phyloP scores from a whole-genome alignment of 2,329 filamentous ascomycete genomes.

The Arthrobotrys sphaeroides region DNA sequence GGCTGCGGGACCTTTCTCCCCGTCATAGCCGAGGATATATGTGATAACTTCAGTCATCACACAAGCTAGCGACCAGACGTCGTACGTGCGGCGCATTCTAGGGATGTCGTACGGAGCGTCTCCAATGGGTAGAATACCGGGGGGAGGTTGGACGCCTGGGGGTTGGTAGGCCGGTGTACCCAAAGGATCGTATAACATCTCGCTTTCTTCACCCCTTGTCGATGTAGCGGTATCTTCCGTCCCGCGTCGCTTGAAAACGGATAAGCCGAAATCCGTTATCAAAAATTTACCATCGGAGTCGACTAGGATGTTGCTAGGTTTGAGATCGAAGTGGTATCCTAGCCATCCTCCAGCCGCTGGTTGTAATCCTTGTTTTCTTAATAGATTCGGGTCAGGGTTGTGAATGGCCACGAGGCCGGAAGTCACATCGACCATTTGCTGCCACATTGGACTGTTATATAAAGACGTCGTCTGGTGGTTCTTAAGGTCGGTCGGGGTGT shows the following conservation, averaged over 20 bases:
- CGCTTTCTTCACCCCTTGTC: conserved; percentile 28
- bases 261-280: conserved; percentile 98
- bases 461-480: conserved; percentile 23
- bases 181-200: conserved; percentile 33
- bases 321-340: conserved; percentile 89
- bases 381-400: conserved; percentile 26
- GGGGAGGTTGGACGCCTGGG: conserved; percentile 20
- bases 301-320: conserved; percentile 95
- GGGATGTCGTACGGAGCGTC: conserved; percentile 27
- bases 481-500: conserved; percentile 18
- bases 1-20: conserved; percentile 15
- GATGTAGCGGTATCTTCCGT: conserved; percentile 12
- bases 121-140: conserved; percentile 13
- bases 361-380: conserved; percentile 27
- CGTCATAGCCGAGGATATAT: conserved; percentile 26
- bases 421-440: conserved; percentile 36
- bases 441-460: conserved; percentile 39
- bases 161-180: conserved; percentile 43
- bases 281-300: conserved; percentile 81
- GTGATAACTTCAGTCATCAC: conserved; percentile 45
- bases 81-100: conserved; percentile 44
- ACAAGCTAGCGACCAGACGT: conserved; percentile 47
- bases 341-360: conserved; percentile 32
- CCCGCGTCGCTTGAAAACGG: conserved; percentile 69
- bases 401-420: conserved; percentile 39